A percentile compares a stretch with the other conserved stretches of the same genome.
These are phyloP conservation scores for Baorangia bicolor DNA, from an alignment of 768 basidiomycete genomes.

Conservation along the genomic window DNA sequence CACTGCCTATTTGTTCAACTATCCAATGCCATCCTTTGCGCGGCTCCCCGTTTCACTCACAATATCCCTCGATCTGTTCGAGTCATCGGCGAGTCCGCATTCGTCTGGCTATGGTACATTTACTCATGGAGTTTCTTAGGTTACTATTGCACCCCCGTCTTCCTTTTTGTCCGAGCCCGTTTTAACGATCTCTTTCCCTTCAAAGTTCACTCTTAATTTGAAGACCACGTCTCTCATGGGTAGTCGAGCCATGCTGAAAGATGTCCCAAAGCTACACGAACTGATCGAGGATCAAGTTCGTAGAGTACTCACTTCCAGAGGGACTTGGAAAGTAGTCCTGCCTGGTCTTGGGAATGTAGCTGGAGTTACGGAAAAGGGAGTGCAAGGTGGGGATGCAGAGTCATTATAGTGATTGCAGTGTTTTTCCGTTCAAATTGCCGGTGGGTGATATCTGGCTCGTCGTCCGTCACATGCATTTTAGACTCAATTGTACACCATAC, in stretches of 20 bases:
- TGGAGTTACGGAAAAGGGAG: slow-evolving; percentile 31
- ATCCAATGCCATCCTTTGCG: slow-evolving; percentile 79
- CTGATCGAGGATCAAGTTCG: slow-evolving; percentile 85
- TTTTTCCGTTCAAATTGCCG: not conserved
- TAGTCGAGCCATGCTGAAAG: slow-evolving; percentile 94
- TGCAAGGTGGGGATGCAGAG: not conserved
- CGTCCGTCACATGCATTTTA: slow-evolving; percentile 1
- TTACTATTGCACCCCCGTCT: slow-evolving; percentile 62
- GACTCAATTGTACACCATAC: slow-evolving; percentile 5
- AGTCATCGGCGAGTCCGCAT: slow-evolving; percentile 52
- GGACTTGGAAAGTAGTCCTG: slow-evolving; percentile 65
- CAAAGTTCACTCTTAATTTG: slow-evolving; percentile 84
- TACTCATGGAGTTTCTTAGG: slow-evolving; percentile 37
- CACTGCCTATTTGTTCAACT: slow-evolving; percentile 82
- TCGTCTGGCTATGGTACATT: not conserved
- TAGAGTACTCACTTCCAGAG: slow-evolving; percentile 54
- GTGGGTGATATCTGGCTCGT: not conserved
- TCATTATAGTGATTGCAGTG: not conserved
- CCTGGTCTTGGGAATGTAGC: slow-evolving; percentile 54
- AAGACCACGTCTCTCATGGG: slow-evolving; percentile 91
- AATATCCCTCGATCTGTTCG: slow-evolving; percentile 72
- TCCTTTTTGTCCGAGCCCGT: slow-evolving; percentile 53
- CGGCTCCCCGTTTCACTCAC: slow-evolving; percentile 80
- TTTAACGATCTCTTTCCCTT: slow-evolving; percentile 72
- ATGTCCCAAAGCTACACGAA: slow-evolving; percentile 96